Evolutionary conservation across 495 filamentous ascomycete genomes (phyloP), one percentile per base, ranked within the genome.

Genomic region (Talaromyces stipitatus): DNA sequence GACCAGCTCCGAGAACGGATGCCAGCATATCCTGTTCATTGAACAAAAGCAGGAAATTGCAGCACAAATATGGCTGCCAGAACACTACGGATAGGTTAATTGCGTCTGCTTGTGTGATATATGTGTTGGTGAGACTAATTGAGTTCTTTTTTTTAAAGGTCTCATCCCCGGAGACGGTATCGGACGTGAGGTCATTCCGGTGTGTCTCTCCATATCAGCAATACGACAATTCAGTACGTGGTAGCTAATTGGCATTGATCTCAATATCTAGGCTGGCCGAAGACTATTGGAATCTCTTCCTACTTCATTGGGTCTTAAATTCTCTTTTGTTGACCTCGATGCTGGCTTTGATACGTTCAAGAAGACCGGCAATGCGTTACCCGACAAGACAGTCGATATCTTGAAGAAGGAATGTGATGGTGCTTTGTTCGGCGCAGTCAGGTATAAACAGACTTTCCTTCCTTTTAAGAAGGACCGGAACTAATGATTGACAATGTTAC

Each of bases 141-240:
- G 65, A 66, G 45, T 56, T 62, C 26, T 43, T 20, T 12, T 50
- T 48, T n/a, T 16, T 64, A 47, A 63, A 95, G 92, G 91, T 67
- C 87, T 98, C 68, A 96, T 97, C 65, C 90, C 94, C 70, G 94
- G 94, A 69, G 94, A 98, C 77, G 94, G 94, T 71, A 98, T 98
- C 72, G 94, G 94, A 70, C 89, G 89, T 66, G 94, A 98, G 76
- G 94, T 98, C 70, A 96, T 98, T 73, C 95, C 95, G 61, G 79
- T 82, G 69, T 59, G 73, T 64, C 27, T 30, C 46, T 18, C 6
- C 18, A 23, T 2, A 24, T 10, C 18, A 24, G 23, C 9, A 26
- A 26, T 10, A 24, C 6, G 10, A 47, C 18, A 29, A 38, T 18
- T 38, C 4, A 7, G 3, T 38, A 9, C n/a, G 7, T 16, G 16